Base-by-base conservation (phyloP, 495 filamentous ascomycete genomes). In the Trichocladium antarcticum region DNA sequence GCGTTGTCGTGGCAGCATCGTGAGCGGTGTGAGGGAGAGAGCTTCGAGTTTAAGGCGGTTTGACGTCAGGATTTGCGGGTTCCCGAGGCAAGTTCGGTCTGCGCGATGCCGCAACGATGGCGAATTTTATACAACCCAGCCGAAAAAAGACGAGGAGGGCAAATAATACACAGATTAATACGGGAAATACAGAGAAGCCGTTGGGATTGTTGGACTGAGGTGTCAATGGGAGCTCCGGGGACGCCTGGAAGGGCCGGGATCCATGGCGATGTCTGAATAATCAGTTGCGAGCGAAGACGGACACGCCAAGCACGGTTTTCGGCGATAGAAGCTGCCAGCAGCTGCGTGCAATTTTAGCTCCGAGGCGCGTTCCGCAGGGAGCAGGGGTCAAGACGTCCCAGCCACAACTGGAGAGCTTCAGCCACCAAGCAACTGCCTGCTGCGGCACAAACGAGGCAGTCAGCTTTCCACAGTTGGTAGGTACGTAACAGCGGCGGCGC, bases 1-100 rank as follows among this genome's bases (percentile, higher is more conserved):
- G 29, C 60, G 59, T 45, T 64, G 63, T 50, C 63, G 63, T 36
- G 57, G 52, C 43, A 66, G 57, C 63, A 66, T 66, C 12, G 46
- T 63, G 55, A 21, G 28, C 19, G 36, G 41, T 31, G 44, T 24
- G 36, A 37, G 22, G 16, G 35, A 9, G 20, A 28, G 34, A 49
- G 39, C 32, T 46, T 19, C 34, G 40, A 28, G 51, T n/a, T n/a
- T n/a, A 10, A 37, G 42, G 28, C 24, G 37, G 24, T 40, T 63
- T 57, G 55, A 60, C 50, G 55, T 57, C 57, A 54, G 47, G 47
- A 47, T 47, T 53, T 55, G 47, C 41, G 39, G 22, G 32, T 43
- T 38, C 9, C 19, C n/a, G 27, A 46, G 28, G 29, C 24, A 37
- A 46, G 40, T 21, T 48, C 36, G 36, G 44, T 22, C 1, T n/a